These are phyloP conservation scores for Pisolithus sp. DNA, from an alignment of 768 basidiomycete species.

Conservation along the genomic window DNA sequence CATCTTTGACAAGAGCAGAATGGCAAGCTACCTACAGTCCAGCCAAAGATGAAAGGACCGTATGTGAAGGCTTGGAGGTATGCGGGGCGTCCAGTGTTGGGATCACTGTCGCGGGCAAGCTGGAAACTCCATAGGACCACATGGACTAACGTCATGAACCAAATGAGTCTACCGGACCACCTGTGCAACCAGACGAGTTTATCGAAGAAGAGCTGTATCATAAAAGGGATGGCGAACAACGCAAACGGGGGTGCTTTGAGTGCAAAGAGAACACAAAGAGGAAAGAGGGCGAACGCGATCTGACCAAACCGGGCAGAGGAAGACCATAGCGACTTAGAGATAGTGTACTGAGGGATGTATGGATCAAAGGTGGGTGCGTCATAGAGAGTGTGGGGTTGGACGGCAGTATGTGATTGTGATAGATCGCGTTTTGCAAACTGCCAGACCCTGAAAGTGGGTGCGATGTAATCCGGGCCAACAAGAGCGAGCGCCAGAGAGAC, in stretches of 20 bases:
- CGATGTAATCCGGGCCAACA: slow-evolving; percentile 65
- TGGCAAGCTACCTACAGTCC: slow-evolving; percentile 36
- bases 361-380: slow-evolving; percentile 31
- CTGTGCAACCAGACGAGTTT: slow-evolving; percentile 67
- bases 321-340: slow-evolving; percentile 67
- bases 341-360: slow-evolving; percentile 49
- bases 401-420: slow-evolving; percentile 13
- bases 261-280: slow-evolving; percentile 62
- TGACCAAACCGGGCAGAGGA: slow-evolving; percentile 59
- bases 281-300: slow-evolving; percentile 67
- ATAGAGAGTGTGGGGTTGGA: slow-evolving; percentile 8
- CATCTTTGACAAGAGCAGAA: slow-evolving; percentile 2
- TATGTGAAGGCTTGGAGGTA: slow-evolving; percentile 53
- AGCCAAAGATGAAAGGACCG: slow-evolving; percentile 56
- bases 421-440: slow-evolving; percentile 25
- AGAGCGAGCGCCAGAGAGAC: slow-evolving; percentile 43
- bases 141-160: slow-evolving; percentile 55
- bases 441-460: slow-evolving; percentile 43
- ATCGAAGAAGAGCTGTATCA: slow-evolving; percentile 66
- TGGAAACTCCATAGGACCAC: slow-evolving; percentile 67
- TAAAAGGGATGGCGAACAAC: slow-evolving; percentile 55
- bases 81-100: slow-evolving; percentile 35
- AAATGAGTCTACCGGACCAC: slow-evolving; percentile 66
- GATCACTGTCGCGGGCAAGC: slow-evolving; percentile 44
- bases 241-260: slow-evolving; percentile 71